Conservation (phyloP, 257 asterid genomes). For the Linderniella brevidens region DNA sequence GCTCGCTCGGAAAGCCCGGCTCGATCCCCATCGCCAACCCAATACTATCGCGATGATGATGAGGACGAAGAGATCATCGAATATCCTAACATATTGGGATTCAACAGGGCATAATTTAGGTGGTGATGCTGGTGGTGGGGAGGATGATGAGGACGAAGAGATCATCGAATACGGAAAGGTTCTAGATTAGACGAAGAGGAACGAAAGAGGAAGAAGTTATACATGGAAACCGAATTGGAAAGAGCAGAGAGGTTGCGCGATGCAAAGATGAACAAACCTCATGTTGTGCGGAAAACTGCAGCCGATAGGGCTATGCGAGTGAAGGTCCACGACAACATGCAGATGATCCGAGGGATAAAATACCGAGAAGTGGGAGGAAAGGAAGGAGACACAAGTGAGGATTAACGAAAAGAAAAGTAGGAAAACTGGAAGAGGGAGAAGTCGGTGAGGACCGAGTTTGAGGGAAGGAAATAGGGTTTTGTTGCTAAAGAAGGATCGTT, state of each 20-base stretch:
- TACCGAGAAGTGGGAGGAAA: constrained; percentile 74
- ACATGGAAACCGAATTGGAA: constrained; percentile 46
- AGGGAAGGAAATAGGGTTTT: constrained; percentile 58
- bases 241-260: constrained; percentile 40
- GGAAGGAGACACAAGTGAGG: constrained; percentile 39
- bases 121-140: no score
- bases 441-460: constrained; percentile 85
- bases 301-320: constrained; percentile 60
- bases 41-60: constrained; percentile 23
- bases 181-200: constrained; percentile 46
- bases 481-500: constrained; percentile 28
- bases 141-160: constrained; percentile 22
- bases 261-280: constrained; percentile 44
- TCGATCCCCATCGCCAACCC: constrained; percentile 3
- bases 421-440: constrained; percentile 74
- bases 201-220: constrained; percentile 42
- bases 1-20: constrained; percentile 59
- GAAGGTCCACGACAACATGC: constrained; percentile 64
- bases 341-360: constrained; percentile 50
- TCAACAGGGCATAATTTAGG: background rate
- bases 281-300: constrained; percentile 68
- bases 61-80: constrained; percentile 35
- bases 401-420: constrained; percentile 53
- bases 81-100: constrained; percentile 14
- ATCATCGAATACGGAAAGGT: constrained; percentile 71